Percentiles rank a stretch among this genome's conserved stretches.
Conservation (phyloP, 2,329 filamentous ascomycete species). For the Leptographium flavum region DNA sequence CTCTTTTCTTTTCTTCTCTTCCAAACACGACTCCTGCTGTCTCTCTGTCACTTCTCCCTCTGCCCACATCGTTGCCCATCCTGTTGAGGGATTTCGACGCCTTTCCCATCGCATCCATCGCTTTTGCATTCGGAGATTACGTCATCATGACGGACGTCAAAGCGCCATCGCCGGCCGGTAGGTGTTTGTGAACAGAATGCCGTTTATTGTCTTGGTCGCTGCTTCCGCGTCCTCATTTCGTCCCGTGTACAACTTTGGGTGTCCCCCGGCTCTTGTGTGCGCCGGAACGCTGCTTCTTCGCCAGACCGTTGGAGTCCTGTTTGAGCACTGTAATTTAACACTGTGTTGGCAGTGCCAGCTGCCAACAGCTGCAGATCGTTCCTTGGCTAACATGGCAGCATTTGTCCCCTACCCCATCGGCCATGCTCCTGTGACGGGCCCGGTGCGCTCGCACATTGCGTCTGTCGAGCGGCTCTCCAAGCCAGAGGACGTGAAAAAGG, state of each 20-base stretch:
- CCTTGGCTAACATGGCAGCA: no score
- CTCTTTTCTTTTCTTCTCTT: neutral
- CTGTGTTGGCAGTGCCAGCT: no score
- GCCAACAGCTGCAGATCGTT: no score
- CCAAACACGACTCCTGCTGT: neutral
- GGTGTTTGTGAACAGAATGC: neutral
- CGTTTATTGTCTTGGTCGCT: no score
- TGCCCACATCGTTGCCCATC: neutral
- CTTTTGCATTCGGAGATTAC: neutral
- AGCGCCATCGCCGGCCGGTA: neutral
- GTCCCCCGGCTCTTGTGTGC: neutral
- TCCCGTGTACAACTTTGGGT: neutral
- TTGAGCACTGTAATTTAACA: neutral
- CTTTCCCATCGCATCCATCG: neutral
- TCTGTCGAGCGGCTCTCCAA: neutral
- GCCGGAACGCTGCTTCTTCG: neutral
- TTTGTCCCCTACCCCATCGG: neutral
- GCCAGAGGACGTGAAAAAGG: neutral
- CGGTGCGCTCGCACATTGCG: neutral
- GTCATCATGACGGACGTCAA: constrained; percentile 2
- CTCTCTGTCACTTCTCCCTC: neutral
- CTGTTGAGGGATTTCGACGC: neutral
- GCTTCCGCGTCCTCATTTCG: neutral
- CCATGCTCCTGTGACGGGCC: neutral
- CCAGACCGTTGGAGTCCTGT: neutral